These are phyloP conservation scores for Podospora bellae-mahoneyi DNA, from an alignment of 495 filamentous ascomycete genomes.

Conservation along the genomic window DNA sequence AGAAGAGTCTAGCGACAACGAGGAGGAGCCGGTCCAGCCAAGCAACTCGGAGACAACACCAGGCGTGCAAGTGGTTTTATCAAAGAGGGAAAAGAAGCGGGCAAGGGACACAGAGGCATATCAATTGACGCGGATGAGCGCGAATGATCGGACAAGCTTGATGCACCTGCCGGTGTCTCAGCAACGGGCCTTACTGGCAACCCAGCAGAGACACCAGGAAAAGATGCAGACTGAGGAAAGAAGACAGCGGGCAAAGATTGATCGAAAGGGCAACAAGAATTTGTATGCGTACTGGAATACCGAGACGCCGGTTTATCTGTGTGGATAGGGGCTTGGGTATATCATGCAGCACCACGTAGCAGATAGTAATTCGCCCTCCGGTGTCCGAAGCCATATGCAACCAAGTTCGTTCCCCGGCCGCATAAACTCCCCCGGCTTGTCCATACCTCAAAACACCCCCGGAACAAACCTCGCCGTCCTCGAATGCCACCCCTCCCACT, in stretches of 20 bases:
- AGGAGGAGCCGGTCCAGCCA: neutral
- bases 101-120: conserved; percentile 22
- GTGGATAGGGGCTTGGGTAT: neutral
- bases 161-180: conserved; percentile 29
- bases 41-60: neutral
- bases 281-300: conserved; percentile 11
- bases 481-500: conserved; percentile 47
- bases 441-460: conserved; percentile 22
- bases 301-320: conserved; percentile 6
- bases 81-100: conserved; percentile 13
- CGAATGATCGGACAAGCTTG: conserved; percentile 29
- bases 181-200: conserved; percentile 32
- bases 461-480: conserved; percentile 33
- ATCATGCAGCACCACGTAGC: too few species aligned
- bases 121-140: conserved; percentile 29
- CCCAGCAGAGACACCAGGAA: conserved; percentile 30
- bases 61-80: neutral
- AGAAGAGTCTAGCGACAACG: neutral
- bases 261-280: conserved; percentile 10
- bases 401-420: too few species aligned
- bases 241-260: conserved; percentile 6
- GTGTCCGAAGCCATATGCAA: too few species aligned
- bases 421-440: too few species aligned
- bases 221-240: conserved; percentile 27
- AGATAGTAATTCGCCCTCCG: too few species aligned